These are phyloP conservation scores for Brassica balearica DNA, from an alignment of 441 rosid species.

Conservation along the genomic window DNA sequence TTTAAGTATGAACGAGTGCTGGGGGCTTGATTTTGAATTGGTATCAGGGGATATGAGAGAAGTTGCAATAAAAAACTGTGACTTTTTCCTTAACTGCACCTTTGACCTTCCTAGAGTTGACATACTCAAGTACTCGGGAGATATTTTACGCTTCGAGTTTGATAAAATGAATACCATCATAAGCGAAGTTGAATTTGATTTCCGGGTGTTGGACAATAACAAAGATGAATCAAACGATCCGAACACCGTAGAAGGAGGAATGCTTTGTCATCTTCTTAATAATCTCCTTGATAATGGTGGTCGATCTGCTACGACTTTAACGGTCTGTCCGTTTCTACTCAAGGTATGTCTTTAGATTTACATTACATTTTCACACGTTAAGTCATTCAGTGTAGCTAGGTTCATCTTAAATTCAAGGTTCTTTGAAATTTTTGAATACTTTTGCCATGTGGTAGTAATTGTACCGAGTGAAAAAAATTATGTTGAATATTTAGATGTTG, in stretches of 20 bases:
- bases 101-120: constrained; percentile 41
- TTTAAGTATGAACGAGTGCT: constrained; percentile 47
- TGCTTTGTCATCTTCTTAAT: not conserved
- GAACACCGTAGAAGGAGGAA: not conserved
- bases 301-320: no score
- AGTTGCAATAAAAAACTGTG: constrained; percentile 46
- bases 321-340: no score
- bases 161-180: not conserved
- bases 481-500: no score
- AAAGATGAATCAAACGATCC: not conserved
- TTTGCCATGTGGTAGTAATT: no score
- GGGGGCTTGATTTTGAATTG: constrained; percentile 25
- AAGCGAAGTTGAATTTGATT: constrained; percentile 55
- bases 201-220: constrained; percentile 29
- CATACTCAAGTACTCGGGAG: constrained; percentile 48
- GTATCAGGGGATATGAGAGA: constrained; percentile 33
- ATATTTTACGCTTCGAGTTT: not conserved
- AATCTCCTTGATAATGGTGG: no score
- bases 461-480: no score
- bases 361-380: no score
- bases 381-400: no score
- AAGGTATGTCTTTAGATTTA: no score
- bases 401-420: no score
- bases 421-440: no score
- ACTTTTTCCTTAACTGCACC: not conserved